Conservation (phyloP, 768 basidiomycete genomes). For the Trametes cingulata region DNA sequence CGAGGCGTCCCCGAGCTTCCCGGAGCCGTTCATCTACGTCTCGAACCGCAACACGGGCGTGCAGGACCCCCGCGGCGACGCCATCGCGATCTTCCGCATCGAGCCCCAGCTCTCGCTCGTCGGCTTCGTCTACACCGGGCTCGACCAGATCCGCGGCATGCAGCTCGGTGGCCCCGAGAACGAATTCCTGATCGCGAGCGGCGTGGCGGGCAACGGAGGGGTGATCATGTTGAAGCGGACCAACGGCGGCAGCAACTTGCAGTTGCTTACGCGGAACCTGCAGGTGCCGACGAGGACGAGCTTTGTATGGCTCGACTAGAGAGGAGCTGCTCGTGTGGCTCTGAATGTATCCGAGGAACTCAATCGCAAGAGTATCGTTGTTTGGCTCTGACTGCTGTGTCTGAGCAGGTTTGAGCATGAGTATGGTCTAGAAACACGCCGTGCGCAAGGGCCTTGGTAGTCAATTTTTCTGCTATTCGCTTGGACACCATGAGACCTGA, state of each 20-base stretch:
- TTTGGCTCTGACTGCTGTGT: too few relatives aligned
- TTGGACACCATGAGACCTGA: too few relatives aligned
- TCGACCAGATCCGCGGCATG: constrained; percentile 69
- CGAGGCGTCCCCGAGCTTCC: constrained; percentile 45
- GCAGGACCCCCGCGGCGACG: constrained; percentile 55
- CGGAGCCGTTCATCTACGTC: constrained; percentile 57
- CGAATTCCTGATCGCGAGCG: constrained; percentile 56
- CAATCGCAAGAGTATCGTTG: too few relatives aligned
- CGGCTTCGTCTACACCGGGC: constrained; percentile 60
- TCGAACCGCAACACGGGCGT: constrained; percentile 65
- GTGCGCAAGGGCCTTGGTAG: too few relatives aligned
- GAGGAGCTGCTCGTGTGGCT: neutral
- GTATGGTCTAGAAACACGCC: too few relatives aligned
- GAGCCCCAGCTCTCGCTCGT: constrained; percentile 45
- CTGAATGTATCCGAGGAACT: too few relatives aligned
- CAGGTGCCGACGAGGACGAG: constrained; percentile 51
- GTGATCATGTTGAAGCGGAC: constrained; percentile 58
- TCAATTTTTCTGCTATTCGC: too few relatives aligned
- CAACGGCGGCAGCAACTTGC: constrained; percentile 52
- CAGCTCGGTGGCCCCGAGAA: constrained; percentile 51
- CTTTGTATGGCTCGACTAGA: constrained; percentile 50
- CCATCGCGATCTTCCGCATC: constrained; percentile 62
- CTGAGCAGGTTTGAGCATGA: too few relatives aligned
- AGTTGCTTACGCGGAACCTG: constrained; percentile 53
- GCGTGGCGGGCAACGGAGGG: constrained; percentile 53